Base-by-base conservation (phyloP, 106 monocot genomes). In the Dactylorhiza incarnata region DNA sequence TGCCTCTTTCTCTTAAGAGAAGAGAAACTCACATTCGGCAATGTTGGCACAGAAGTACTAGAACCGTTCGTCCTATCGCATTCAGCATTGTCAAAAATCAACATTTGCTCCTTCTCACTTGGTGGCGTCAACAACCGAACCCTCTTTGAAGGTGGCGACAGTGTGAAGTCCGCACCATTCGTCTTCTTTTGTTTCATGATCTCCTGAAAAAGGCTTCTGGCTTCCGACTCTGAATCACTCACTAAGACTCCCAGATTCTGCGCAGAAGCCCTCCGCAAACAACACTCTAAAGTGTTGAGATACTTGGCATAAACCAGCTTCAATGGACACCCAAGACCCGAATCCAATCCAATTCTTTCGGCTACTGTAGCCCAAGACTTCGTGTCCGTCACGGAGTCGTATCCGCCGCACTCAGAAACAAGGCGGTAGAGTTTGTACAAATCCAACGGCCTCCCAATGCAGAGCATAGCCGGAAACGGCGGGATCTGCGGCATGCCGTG, bases 301-400 rank as follows among this genome's bases (percentile, higher is more conserved):
- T 94, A 88, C 85, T 89, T 94, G 12, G 43, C 45, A 48, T 85
- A 91, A 15, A 94, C 29, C 78, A 94, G 71, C 45, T 91, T 94
- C 71, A 91, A 48, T 20, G 77, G 77, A 15, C 85, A 63, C 52
- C 78, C 83, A 12, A 75, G 20, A 10, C 19, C 15, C 23, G 78
- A 44, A 10, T 80, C 86, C 9, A 89, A 45, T 63, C 89, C 91
- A 8, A 76, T 23, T 19, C 75, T 77, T 66, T 63, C 79, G 22
- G 89, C 76, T 25, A 87, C 94, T 5, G 53, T 6, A 11, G 69
- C 68, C 91, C 91, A 91, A 7, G 73, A 52, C 62, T 48, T 61
- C 7, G 45, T 22, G 10, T 49, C 71, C 13, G 84, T 78, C 48
- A 93, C 89, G 15, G 68, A 49, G 7, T 72, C 66, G 77, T 83